phyloP scores from a whole-genome alignment of 2,329 filamentous ascomycete genomes.

The Polytolypa hystricis region DNA sequence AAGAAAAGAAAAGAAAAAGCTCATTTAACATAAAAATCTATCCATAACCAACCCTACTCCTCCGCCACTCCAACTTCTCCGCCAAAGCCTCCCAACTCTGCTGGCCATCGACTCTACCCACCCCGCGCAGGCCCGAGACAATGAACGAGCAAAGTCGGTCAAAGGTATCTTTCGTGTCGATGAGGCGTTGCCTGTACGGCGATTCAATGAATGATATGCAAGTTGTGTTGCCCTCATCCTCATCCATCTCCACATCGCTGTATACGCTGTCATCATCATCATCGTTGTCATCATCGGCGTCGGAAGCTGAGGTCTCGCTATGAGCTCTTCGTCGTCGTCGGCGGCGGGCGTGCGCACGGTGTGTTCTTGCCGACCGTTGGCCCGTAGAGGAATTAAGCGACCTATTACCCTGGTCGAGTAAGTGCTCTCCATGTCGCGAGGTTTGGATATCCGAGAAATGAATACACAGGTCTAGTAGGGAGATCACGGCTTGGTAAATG shows the following conservation, averaged over 20 bases:
- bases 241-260: no score
- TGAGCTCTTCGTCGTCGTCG: constrained; percentile 4
- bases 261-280: constrained; percentile 26
- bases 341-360: constrained; percentile 9
- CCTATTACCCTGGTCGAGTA: constrained; percentile 26
- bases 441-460: constrained; percentile 53
- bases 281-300: constrained; percentile 17
- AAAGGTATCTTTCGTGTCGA: constrained; percentile 51
- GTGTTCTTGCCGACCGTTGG: constrained; percentile 1
- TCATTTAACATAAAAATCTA: no score
- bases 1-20: no score
- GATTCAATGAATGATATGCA: constrained; percentile 26
- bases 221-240: constrained; percentile 30
- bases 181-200: constrained; percentile 44
- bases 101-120: constrained; percentile 63
- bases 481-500: constrained; percentile 62
- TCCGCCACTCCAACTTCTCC: constrained; percentile 57
- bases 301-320: constrained; percentile 14
- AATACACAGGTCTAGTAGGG: constrained; percentile 64
- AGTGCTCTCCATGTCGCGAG: constrained; percentile 27
- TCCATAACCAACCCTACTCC: constrained; percentile 6
- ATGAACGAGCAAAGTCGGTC: constrained; percentile 59
- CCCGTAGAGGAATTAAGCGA: constrained; percentile 9
- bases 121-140: constrained; percentile 58
- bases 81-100: constrained; percentile 69